These are phyloP conservation scores for Linnemannia schmuckeri DNA, from an alignment of 192 early-diverging fungal genomes.

Conservation along the genomic window DNA sequence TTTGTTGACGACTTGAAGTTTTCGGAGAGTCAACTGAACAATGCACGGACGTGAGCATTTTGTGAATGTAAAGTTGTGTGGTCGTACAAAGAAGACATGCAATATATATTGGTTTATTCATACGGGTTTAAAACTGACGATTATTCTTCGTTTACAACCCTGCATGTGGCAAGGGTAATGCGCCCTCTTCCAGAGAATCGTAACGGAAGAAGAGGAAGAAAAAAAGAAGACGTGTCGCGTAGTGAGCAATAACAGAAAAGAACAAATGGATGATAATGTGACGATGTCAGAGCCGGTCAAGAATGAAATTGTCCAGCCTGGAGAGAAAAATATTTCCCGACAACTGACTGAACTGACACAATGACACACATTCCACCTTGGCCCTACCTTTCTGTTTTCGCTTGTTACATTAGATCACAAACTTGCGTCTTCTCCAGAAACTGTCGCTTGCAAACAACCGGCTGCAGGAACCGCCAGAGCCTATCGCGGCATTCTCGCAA, in stretches of 20 bases:
- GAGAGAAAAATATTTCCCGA: not conserved
- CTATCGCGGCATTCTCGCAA: constrained; percentile 52
- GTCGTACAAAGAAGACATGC: too few relatives aligned
- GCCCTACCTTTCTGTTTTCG: not conserved
- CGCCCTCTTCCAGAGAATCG: not conserved
- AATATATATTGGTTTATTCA: too few relatives aligned
- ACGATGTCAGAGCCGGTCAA: not conserved
- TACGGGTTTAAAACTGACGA: too few relatives aligned
- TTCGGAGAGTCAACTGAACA: too few relatives aligned
- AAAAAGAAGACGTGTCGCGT: not conserved
- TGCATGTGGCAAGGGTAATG: too few relatives aligned
- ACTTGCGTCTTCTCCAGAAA: constrained; percentile 47
- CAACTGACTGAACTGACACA: not conserved
- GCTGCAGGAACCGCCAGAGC: constrained; percentile 52
- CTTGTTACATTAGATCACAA: constrained; percentile 25
- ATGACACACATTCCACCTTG: not conserved
- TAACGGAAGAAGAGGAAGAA: not conserved
- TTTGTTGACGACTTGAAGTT: not conserved
- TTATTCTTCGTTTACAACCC: too few relatives aligned
- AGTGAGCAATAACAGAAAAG: not conserved
- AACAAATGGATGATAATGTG: not conserved
- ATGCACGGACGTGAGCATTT: too few relatives aligned
- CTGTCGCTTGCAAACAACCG: constrained; percentile 59
- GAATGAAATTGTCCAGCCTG: not conserved
- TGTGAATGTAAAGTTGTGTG: not conserved